Evolutionary conservation across 208 protist genomes (phyloP).

Genomic region (Wallacemonas sp.): DNA sequence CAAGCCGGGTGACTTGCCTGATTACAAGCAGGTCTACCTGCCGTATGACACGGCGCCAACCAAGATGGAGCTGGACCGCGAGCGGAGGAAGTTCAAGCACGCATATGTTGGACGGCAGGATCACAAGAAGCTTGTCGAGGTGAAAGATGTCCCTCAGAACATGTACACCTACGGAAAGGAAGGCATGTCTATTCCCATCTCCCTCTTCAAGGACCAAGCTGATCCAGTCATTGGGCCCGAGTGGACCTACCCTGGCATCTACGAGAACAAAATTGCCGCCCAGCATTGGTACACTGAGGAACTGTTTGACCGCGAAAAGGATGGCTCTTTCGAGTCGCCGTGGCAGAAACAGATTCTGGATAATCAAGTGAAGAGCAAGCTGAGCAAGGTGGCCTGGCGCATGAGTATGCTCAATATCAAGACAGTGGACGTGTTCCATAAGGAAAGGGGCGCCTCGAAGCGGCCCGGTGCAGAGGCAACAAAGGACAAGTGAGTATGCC

Average conservation of each 20-base stretch:
- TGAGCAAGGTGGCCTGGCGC: slow-evolving; percentile 70
- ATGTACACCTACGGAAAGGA: slow-evolving; percentile 93
- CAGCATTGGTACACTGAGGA: slow-evolving; percentile 86
- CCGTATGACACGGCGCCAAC: slow-evolving; percentile 85
- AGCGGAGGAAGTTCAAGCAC: slow-evolving; percentile 68
- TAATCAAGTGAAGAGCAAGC: slow-evolving; percentile 77
- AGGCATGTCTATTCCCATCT: slow-evolving; percentile 90
- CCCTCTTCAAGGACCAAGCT: slow-evolving; percentile 89
- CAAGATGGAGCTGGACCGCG: slow-evolving; percentile 74
- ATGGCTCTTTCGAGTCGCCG: slow-evolving; percentile 71
- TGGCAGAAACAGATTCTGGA: slow-evolving; percentile 85
- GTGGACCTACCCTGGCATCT: slow-evolving; percentile 92
- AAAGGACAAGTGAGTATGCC: slow-evolving; percentile 14
- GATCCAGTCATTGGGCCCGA: slow-evolving; percentile 90
- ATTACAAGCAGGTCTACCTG: slow-evolving; percentile 89
- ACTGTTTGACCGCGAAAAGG: slow-evolving; percentile 76
- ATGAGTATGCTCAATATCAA: slow-evolving; percentile 84
- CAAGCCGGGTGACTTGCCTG: slow-evolving; percentile 73
- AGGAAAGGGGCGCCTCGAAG: slow-evolving; percentile 78
- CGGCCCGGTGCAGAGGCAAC: slow-evolving; percentile 45
- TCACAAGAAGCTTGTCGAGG: slow-evolving; percentile 73
- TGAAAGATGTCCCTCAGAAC: slow-evolving; percentile 89
- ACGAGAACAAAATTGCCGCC: slow-evolving; percentile 88
- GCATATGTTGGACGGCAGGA: slow-evolving; percentile 76
- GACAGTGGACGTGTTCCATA: slow-evolving; percentile 84